Percentiles rank a stretch among this genome's conserved stretches.
These are phyloP conservation scores for Anethum foeniculum DNA, from an alignment of 140 eudicot species.

Conservation along the genomic window DNA sequence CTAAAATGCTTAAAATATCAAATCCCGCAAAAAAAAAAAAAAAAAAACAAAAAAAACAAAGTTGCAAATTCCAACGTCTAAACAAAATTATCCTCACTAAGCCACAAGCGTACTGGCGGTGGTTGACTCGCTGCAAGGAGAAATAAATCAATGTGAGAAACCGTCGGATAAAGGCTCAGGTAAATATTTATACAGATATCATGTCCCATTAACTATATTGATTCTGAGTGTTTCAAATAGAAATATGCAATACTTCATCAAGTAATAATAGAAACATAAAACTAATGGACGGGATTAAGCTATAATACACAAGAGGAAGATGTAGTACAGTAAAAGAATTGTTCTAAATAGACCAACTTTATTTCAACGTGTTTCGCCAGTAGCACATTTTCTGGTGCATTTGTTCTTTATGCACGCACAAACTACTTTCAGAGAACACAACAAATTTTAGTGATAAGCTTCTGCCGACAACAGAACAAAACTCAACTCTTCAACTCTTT, in stretches of 20 bases:
- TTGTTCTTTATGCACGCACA: no score
- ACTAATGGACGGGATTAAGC: neutral
- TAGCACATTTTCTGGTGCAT: neutral
- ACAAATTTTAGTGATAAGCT: neutral
- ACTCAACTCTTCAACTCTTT: neutral
- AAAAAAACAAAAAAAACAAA: neutral
- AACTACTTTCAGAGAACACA: no score
- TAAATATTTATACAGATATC: neutral
- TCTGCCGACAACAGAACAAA: neutral
- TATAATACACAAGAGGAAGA: neutral
- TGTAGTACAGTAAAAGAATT: neutral
- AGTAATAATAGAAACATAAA: neutral
- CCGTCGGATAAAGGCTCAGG: neutral
- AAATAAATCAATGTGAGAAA: neutral
- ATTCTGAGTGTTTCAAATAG: neutral
- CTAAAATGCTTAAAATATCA: neutral
- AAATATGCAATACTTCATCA: neutral
- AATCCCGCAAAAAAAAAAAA: neutral
- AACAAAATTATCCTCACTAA: neutral
- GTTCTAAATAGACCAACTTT: neutral
- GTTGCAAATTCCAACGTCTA: neutral
- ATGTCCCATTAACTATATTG: neutral
- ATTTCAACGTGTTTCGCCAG: neutral
- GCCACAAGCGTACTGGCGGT: conserved; percentile 38
- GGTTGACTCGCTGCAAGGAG: conserved; percentile 31